Evolutionary conservation across 805 yeast species (phyloP), one percentile per base, ranked within the genome.

Genomic region (Saccharomycopsis sp.): DNA sequence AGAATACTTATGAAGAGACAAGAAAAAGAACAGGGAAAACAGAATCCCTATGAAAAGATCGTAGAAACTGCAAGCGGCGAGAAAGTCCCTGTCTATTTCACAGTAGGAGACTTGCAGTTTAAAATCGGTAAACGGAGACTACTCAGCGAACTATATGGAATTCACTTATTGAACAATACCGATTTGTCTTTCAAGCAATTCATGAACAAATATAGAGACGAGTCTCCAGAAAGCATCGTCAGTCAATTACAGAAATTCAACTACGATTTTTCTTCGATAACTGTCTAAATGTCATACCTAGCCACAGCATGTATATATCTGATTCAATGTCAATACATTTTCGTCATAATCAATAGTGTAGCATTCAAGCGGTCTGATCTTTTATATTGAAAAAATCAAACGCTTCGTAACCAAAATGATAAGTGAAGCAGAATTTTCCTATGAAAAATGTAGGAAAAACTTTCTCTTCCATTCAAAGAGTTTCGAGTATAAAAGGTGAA

Each of bases 81-180:
- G 7, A 59, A 64, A 9, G 68, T 67, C 15, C 74, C 75, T 24
- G 78, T 88, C 2, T 85, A 75, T 67, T 81, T 75, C 68, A 70
- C 79, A 24, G 82, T 80, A 15, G 70, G 70, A 57, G 69, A 69
- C 21, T 69, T 74, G 44, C 74, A 79, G 57, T 68, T 90, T 55
- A 75, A 73, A 2, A 84, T 80, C 48, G 92, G 94, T 50, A 83
- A 83, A 70, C 79, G 87, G 68, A 80, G 76, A 65, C 73, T 90
- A 53, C 69, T 88, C 58, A 73, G 77, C 58, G 73, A 70, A 52
- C 73, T 87, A 63, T 85, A 74, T 67, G 80, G 82, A 9, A 72
- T 73, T 41, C 86, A 73, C 65, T 64, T 73, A 55, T 78, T 76
- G 59, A 65, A 67, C 23, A 66, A 72, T 53, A 75, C 79, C 3